Percentiles rank a stretch among this genome's conserved stretches.
phyloP scores from a whole-genome alignment of 2,329 filamentous ascomycete species.

The Cordyceps cateniannulata region DNA sequence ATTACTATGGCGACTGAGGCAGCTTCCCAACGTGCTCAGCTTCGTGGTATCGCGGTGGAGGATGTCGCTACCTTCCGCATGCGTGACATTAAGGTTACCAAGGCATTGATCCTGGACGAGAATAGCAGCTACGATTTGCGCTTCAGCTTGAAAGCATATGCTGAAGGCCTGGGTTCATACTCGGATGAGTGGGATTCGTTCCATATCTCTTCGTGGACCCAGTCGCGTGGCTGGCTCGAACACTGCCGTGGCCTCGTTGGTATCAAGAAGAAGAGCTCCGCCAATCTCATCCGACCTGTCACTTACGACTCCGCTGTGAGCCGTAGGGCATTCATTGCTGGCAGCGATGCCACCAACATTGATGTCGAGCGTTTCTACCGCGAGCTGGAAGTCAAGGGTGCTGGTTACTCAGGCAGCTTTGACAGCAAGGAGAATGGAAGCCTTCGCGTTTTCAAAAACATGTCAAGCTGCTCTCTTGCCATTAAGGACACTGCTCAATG shows the following conservation, averaged over 20 bases:
- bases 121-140: constrained; percentile 21
- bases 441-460: constrained; percentile 15
- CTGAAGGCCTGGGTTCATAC: constrained; percentile 23
- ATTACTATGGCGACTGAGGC: constrained; percentile 46
- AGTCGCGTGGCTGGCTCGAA: constrained; percentile 48
- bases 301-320: constrained; percentile 9
- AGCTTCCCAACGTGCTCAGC: constrained; percentile 27
- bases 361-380: constrained; percentile 19
- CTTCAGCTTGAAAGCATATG: constrained; percentile 20
- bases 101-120: constrained; percentile 23
- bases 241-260: constrained; percentile 50
- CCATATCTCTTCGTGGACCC: constrained; percentile 46
- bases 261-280: constrained; percentile 21
- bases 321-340: constrained; percentile 13
- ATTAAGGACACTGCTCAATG: constrained; percentile 35
- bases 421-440: constrained; percentile 12
- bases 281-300: constrained; percentile 19
- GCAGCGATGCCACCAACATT: constrained; percentile 8
- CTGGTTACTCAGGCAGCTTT: constrained; percentile 22
- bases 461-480: constrained; percentile 23
- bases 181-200: constrained; percentile 50
- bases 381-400: constrained; percentile 21
- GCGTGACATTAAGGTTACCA: constrained; percentile 22
- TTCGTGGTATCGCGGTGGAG: constrained; percentile 18
- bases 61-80: constrained; percentile 17